Evolutionary conservation across 257 asterid species (phyloP).

Genomic region (Petunia axillaris): DNA sequence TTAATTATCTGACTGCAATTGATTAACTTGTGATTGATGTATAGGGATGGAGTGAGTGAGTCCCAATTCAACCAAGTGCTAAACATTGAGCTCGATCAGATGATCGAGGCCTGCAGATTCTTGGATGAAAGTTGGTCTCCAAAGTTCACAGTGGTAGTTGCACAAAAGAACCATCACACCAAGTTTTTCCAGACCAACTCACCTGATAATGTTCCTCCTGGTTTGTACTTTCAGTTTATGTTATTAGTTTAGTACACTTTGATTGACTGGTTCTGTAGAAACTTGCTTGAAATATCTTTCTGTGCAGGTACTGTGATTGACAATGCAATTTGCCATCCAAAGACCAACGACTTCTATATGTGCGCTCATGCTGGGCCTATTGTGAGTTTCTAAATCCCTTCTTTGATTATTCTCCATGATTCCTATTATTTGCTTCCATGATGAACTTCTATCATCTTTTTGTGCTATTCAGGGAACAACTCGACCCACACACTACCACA

Average conservation of each 20-base stretch:
- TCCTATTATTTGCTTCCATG: background rate
- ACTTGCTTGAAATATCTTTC: slow-evolving; percentile 10
- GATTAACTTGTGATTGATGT: slow-evolving; percentile 9
- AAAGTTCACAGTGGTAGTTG: slow-evolving; percentile 60
- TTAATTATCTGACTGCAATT: slow-evolving; percentile 11
- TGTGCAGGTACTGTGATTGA: slow-evolving; percentile 74
- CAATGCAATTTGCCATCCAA: slow-evolving; percentile 63
- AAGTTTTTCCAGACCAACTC: slow-evolving; percentile 56
- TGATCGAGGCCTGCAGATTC: slow-evolving; percentile 69
- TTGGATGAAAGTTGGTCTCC: slow-evolving; percentile 59
- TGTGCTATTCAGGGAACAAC: slow-evolving; percentile 62
- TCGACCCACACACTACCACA: slow-evolving; percentile 79
- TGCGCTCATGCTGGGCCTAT: slow-evolving; percentile 87
- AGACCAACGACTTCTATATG: slow-evolving; percentile 66
- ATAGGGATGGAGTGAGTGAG: slow-evolving; percentile 80
- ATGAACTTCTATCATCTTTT: background rate
- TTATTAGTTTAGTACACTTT: background rate
- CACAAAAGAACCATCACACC: slow-evolving; percentile 81
- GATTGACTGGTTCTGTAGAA: background rate
- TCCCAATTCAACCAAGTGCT: slow-evolving; percentile 76
- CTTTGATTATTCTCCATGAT: background rate
- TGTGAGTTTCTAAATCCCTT: slow-evolving; percentile 38
- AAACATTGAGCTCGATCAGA: slow-evolving; percentile 69
- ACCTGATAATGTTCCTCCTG: slow-evolving; percentile 69
- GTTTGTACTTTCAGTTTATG: slow-evolving; percentile 32